Evolutionary conservation across 169 alveolate species (phyloP), one percentile per base, ranked within the genome.

Genomic region (Toxoplasma gondii): DNA sequence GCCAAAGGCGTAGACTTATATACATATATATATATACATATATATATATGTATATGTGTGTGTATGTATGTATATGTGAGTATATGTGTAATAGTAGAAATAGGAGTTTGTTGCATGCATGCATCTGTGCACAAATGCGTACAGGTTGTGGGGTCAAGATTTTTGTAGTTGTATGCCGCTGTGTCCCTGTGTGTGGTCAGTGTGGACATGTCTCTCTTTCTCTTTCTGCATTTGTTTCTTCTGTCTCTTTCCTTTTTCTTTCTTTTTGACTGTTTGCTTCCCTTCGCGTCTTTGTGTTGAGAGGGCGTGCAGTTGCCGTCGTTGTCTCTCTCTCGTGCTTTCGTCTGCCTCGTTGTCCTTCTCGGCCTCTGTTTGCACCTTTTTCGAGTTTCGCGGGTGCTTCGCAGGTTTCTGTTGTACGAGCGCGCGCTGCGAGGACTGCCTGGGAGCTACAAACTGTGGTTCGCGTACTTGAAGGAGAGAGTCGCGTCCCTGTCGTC

Each of bases 371-470:
- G 34, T 17, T 69, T 5, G 34, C 16, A 29, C 82, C 82, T 4
- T 69, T 69, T 49, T n/a, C n/a, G n/a, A n/a, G n/a, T n/a, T n/a
- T n/a, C n/a, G n/a, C n/a, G n/a, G n/a, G n/a, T n/a, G n/a, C n/a
- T n/a, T n/a, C n/a, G 31, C 67, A 81, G 96, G 82, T 91, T 91
- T 41, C 34, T 94, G 1, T 24, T 91, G 34, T 94, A 94, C 84
- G 96, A 94, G 93, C 78, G 96, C 39, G 96, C 96, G 0, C 58
- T 94, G 41, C 67, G 92, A 4, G 36, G 91, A 24, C 91, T 94
- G 29, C 96, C 96, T 29, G 95, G 95, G 44, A 88, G 94, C 64
- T 94, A 94, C 83, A 94, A 94, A 94, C 90, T 94, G 49, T 94
- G 96, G 96, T 64, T 87, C 1, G 45, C 34, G 31, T 94, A 94